Base-by-base conservation (phyloP, 2,329 filamentous ascomycete species). In the Macrophomina phaseolina region DNA sequence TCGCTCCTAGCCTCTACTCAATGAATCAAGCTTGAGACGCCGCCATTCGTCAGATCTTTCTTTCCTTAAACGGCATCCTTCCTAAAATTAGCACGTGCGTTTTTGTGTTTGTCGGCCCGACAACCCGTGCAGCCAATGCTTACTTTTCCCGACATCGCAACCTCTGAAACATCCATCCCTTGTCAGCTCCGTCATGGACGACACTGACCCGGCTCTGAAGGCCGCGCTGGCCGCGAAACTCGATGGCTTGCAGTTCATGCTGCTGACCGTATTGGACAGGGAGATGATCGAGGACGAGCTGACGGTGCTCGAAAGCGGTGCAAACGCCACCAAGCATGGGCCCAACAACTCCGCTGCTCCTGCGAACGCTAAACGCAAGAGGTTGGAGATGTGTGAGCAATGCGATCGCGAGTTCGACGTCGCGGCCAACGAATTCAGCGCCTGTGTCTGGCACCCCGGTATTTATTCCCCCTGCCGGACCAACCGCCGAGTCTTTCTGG, bases 361-460 rank as follows among this genome's bases (percentile, higher is more conserved):
- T 2, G 18, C 30, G 18, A 23, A 30, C 8, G 4, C 52, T 11
- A 55, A 55, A 18, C 56, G 52, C 16, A 55, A 48, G 42, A 56
- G 51, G 11, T 38, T 32, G 9, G 36, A 30, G 5, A 28, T 8
- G 16, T 65, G 63, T 23, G 34, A 38, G 16, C 49, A 56, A 12
- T 65, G 63, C 30, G 36, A 42, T 12, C 18, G 30, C 2, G 63
- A 65, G 7, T 65, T 34, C 38, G 63, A 65, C 42, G 40, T 46
- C 28, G 45, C 63, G 1, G 51, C 51, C 3, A 65, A 65, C 14
- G n/a, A 28, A 5, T 9, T 36, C 3, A 14, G 14, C 30, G 12
- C 18, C 6, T 65, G 63, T 38, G 36, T 34, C 8, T 53, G 38
- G 34, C 63, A 65, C 23, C 9, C 28, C 38, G 63, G 63, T 65